Evolutionary conservation across 2,329 filamentous ascomycete species (phyloP), one percentile per base, ranked within the genome.

Genomic region (Paecilomyces sp.): DNA sequence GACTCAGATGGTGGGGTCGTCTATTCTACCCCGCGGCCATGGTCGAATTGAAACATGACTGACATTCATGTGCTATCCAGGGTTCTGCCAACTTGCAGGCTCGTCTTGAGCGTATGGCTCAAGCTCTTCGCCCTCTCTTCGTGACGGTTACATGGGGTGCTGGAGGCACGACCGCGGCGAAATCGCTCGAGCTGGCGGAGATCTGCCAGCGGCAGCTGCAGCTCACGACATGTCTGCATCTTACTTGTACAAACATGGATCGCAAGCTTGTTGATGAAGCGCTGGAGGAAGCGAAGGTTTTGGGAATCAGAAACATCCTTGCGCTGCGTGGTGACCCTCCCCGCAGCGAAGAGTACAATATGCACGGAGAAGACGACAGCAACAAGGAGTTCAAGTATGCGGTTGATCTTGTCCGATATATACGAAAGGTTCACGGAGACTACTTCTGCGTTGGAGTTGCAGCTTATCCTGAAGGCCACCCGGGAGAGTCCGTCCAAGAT

Each of bases 161-260:
- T 28, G 94, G 94, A 62, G 94, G 94, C 57, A 95, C 90, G 64
- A 99, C 94, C 0, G 88, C 92, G 3, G 84, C 85, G 60, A 96
- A 96, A 78, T 96, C 91, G 33, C 85, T 99, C 61, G 92, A 97
- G 76, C 84, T 99, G 63, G 94, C 94, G 54, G 93, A 97, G 78
- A 85, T 97, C 68, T 97, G 92, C 75, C 94, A 97, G 79, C 84
- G 92, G 62, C 91, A 96, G 76, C 79, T 97, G 58, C 90, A 90
- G 61, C 82, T 99, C 61, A 97, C 94, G 51, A 99, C 94, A 62
- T 97, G 94, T 74, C 81, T 99, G 65, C 94, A 99, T 74, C 80
- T 99, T 66, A 99, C 94, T 2, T 99, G 94, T 77, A 99, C 94
- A 58, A 97, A 99, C 75, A 97, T 97, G 93, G 94, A 89, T 72